Percentiles rank a stretch among this genome's conserved stretches.
phyloP scores from a whole-genome alignment of 345 rosid species.

The Arabis alpina region DNA sequence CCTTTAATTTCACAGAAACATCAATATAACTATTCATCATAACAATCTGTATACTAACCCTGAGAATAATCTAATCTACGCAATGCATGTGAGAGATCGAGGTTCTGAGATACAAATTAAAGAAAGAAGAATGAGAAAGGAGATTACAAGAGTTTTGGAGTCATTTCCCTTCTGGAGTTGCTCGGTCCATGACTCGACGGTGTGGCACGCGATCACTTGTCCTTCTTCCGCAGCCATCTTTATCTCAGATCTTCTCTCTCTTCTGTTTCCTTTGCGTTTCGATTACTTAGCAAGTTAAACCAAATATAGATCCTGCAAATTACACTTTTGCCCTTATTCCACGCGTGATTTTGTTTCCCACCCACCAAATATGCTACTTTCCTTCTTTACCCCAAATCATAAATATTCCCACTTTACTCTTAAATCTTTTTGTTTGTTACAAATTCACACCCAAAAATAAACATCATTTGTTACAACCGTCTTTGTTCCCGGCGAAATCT shows the following conservation, averaged over 20 bases:
- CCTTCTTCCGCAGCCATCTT: conserved; percentile 66
- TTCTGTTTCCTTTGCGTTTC: conserved; percentile 11
- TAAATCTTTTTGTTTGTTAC: background rate
- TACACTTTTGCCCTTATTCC: conserved; percentile 5
- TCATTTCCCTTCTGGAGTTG: conserved; percentile 60
- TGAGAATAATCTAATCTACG: background rate
- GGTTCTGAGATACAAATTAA: background rate
- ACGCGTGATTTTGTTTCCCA: conserved; percentile 38
- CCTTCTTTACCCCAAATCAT: conserved; percentile 27
- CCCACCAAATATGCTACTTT: conserved; percentile 23
- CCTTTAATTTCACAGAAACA: conserved; percentile 4
- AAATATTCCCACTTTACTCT: conserved; percentile 12
- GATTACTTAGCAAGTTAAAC: conserved; percentile 21
- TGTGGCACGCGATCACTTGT: conserved; percentile 75
- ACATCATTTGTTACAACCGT: conserved; percentile 2
- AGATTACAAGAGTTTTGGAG: conserved; percentile 69
- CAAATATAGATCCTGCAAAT: conserved; percentile 5
- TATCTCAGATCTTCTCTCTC: background rate
- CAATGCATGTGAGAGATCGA: conserved; percentile 26
- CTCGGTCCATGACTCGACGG: conserved; percentile 64
- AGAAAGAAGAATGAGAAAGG: background rate
- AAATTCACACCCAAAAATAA: background rate
- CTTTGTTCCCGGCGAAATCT: background rate
- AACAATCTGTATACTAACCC: background rate
- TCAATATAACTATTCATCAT: conserved; percentile 1